phyloP scores from a whole-genome alignment of 1,284 basidiomycete genomes.

The Pulveroboletus sp. region DNA sequence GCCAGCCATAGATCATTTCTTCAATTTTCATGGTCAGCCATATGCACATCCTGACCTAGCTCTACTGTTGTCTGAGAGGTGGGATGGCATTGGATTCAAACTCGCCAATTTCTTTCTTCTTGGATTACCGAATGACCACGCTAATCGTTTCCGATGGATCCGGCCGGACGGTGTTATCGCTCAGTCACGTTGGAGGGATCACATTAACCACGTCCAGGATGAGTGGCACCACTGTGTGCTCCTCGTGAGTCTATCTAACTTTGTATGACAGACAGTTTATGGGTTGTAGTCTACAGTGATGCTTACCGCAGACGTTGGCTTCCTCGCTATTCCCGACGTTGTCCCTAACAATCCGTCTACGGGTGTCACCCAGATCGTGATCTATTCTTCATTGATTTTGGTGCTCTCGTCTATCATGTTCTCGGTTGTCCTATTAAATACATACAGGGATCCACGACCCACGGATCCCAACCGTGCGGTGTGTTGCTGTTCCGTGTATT shows the following conservation, averaged over 20 bases:
- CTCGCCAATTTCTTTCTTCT: slow-evolving; percentile 10
- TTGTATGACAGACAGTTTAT: neutral
- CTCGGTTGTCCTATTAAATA: too few relatives aligned
- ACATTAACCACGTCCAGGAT: slow-evolving; percentile 39
- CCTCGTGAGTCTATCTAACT: slow-evolving; percentile 39
- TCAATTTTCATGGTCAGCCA: slow-evolving; percentile 15
- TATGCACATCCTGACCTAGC: slow-evolving; percentile 9
- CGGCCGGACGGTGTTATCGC: slow-evolving; percentile 24
- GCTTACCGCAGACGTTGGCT: slow-evolving; percentile 17
- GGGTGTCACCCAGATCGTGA: slow-evolving; percentile 4
- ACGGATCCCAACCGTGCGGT: too few relatives aligned
- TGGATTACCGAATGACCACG: slow-evolving; percentile 11
- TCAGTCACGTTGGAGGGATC: slow-evolving; percentile 28
- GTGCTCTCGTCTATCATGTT: too few relatives aligned
- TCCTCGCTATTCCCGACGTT: slow-evolving; percentile 17
- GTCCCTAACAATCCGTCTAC: neutral
- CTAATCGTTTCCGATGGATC: slow-evolving; percentile 14
- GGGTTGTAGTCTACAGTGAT: too few relatives aligned
- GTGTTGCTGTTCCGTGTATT: too few relatives aligned
- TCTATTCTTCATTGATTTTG: too few relatives aligned
- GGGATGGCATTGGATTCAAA: neutral
- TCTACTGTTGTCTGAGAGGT: too few relatives aligned
- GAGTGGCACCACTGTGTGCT: slow-evolving; percentile 53
- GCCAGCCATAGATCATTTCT: neutral
- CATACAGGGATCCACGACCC: too few relatives aligned